Base-by-base conservation (phyloP, 495 filamentous ascomycete genomes). In the Hypoxylon cercidicola region DNA sequence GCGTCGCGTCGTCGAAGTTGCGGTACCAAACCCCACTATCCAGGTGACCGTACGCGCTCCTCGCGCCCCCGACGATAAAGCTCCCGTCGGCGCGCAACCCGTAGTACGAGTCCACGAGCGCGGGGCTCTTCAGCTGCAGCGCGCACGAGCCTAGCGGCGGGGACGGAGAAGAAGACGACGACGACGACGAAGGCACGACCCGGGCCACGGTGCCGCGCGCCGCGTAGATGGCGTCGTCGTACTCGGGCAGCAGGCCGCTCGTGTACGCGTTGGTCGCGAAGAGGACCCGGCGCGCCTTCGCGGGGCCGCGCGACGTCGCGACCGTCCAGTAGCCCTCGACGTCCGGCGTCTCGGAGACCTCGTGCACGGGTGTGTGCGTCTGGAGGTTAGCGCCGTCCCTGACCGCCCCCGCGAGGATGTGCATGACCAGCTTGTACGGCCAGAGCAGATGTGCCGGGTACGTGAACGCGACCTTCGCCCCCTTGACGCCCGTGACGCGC, bases 221-320 rank as follows among this genome's bases (percentile, higher is more conserved):
- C 1, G 86, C 86, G 16, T 88, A 79, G 56, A 90, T 86, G 35
- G 79, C 72, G 39, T 79, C 76, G 39, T 75, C 72, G 55, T 88
- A 81, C 35, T 80, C 64, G 3, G 82, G 79, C 18, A 82, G 74
- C 28, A 90, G 69, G 23, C 79, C 77, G 0, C 82, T 76, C 9
- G 84, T 84, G 63, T 89, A 89, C 12, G 81, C 88, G 61, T 90
- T 90, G 16, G 85, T 89, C 34, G 88, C 87, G 32, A 88, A 75
- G 10, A 90, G 73, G 6, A 90, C 74, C 15, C 76, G 80, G 19
- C 56, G 64, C 1, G 86, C 78, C 16, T 51, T 70, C 9, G 85
- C 78, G 10, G 43, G 67, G 19, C 85, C 85, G 25, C 83, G 74
- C 15, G 70, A 45, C 6, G 86, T 89, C 16, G 77, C 46, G 0